Conservation (phyloP, 2,329 filamentous ascomycete species). For the Trichoderma atroviride region DNA sequence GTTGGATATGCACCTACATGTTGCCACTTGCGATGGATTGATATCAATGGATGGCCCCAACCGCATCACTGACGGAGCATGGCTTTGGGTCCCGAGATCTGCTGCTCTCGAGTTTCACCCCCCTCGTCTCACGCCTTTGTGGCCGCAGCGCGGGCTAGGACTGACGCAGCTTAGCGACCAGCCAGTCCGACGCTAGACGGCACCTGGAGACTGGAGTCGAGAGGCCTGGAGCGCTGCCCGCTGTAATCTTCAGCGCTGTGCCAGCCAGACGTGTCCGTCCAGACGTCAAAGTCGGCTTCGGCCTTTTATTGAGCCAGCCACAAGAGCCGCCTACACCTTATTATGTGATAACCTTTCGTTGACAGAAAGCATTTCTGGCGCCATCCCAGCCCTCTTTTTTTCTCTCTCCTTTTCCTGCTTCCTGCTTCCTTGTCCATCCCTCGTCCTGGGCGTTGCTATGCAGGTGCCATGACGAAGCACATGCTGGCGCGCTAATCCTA, state of each 20-base stretch:
- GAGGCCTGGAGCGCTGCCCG: background rate
- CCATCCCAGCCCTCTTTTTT: background rate
- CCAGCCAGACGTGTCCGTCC: background rate
- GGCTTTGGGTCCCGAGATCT: background rate
- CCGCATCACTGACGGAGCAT: background rate
- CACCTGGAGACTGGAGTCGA: background rate
- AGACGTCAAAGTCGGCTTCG: background rate
- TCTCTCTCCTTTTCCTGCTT: no score
- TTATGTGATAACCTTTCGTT: background rate
- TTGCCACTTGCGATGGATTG: background rate
- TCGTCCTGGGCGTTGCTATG: background rate
- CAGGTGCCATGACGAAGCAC: background rate
- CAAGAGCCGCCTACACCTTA: background rate
- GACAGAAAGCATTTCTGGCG: constrained; percentile 2
- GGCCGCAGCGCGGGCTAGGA: constrained; percentile 2
- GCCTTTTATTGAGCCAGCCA: background rate
- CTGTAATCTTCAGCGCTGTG: background rate
- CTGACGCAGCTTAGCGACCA: constrained; percentile 13
- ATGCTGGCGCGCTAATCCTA: background rate
- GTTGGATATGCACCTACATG: no score
- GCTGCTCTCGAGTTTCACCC: constrained; percentile 4
- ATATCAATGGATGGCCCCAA: background rate
- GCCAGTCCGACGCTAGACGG: background rate
- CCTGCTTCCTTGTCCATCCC: background rate
- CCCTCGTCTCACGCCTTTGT: background rate